Evolutionary conservation across 257 asterid genomes (phyloP).

Genomic region (Solanum etuberosum): DNA sequence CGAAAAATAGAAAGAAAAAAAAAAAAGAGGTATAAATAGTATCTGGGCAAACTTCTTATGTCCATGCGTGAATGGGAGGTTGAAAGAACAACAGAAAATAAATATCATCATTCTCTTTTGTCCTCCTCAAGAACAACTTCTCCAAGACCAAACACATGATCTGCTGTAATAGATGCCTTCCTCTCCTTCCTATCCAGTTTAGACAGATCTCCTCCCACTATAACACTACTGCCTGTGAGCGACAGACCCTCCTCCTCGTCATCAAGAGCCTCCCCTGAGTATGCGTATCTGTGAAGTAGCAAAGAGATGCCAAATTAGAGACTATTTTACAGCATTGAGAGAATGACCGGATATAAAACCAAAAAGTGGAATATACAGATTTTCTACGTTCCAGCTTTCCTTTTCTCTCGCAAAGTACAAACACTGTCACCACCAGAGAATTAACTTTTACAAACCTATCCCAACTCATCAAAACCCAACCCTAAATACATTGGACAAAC

Average conservation of each 20-base stretch:
- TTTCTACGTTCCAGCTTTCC: neutral
- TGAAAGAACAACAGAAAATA: neutral
- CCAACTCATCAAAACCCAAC: neutral
- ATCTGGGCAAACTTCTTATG: neutral
- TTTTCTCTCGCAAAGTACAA: neutral
- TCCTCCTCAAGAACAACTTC: conserved; percentile 29
- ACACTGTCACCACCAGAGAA: neutral
- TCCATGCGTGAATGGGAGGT: neutral
- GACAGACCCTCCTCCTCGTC: conserved; percentile 85
- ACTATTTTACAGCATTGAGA: neutral
- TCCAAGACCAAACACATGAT: conserved; percentile 46
- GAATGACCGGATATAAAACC: neutral
- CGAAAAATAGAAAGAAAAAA: neutral
- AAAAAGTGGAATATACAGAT: neutral
- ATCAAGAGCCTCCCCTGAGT: conserved; percentile 63
- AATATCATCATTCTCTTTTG: conserved; percentile 21
- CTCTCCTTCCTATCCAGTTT: conserved; percentile 46
- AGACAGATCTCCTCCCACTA: conserved; percentile 58
- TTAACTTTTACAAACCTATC: neutral
- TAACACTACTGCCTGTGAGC: conserved; percentile 52
- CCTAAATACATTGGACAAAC: neutral
- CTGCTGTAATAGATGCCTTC: conserved; percentile 40
- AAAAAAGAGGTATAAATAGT: neutral
- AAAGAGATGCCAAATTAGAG: neutral
- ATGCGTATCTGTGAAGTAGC: conserved; percentile 51